Base-by-base conservation (phyloP, 345 rosid genomes). In the Citrus sp. region DNA sequence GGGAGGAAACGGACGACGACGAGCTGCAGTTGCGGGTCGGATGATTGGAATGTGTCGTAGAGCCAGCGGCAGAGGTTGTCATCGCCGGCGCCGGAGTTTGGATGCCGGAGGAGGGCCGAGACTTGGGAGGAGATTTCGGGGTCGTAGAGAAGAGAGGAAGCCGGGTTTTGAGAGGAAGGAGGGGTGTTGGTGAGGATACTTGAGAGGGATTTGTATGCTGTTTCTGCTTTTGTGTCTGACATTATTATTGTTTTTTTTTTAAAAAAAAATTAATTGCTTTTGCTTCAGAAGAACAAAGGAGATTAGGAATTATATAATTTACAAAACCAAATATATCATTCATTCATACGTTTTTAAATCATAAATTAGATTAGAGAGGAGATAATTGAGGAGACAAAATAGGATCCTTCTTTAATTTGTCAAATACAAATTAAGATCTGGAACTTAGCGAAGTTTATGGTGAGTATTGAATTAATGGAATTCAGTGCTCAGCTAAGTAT, bases 61-160 rank as follows among this genome's bases (percentile, higher is more conserved):
- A 95, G 91, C 99, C 99, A 93, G 8, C 96, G 92, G 73, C 97
- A 95, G 75, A 93, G 94, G 77, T 87, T 89, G 81, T 90, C 83
- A 65, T 92, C 94, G 0, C 98, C 97, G 34, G 97, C 78, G 65
- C 99, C 97, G 13, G 98, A 91, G 35, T 85, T 84, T 0, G 93
- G 94, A 25, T 81, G 86, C 40, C 81, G 91, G 80, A 93, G 95
- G 81, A 90, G 95, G 77, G 89, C 13, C 19, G 97, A 88, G 67
- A 95, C 87, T 38, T 88, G 86, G 85, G 92, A 64, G 80, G 89
- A 85, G 80, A 92, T 77, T 67, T 84, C 30, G 3, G 87, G 82
- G 76, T 92, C 85, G 24, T 85, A 82, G 80, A 92, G 98, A 79
- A 93, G 97, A 27, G 81, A 61, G 51, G 22, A 51, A 67, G 89